Base-by-base conservation (phyloP, 108 stramenopile genomes). In the Cyclotella atomus region DNA sequence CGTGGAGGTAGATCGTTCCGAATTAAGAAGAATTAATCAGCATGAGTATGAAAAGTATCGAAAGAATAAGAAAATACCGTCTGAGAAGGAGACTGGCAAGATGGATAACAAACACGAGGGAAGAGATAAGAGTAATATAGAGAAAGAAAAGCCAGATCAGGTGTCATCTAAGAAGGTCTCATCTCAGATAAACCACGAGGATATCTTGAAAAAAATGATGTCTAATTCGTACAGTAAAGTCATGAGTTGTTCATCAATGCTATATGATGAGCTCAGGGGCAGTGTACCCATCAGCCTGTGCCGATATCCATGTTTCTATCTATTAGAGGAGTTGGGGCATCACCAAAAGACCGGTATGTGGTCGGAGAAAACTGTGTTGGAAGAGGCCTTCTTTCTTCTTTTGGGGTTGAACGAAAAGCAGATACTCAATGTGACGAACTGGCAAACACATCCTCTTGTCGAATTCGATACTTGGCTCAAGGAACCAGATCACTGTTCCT, bases 341-440 rank as follows among this genome's bases (percentile, higher is more conserved):
- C 67, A 68, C 33, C 67, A 49, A 36, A 23, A 3, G 15, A 68
- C 35, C 17, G 28, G 33, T 15, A 19, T 29, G 29, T 68, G 67
- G 67, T 23, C 50, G 1, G 67, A 68, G 53, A 35, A 34, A 23
- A 30, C 67, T 35, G 67, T 68, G 21, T 25, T 68, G 5, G 67
- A 68, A 35, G 67, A 68, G 33, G 20, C 35, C 33, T 68, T 68
- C 67, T 68, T 68, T 35, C 29, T 52, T 33, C 7, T 68, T 30
- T 36, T 33, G 20, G 52, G 49, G 1, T 24, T 68, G 14, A 16
- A 19, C 5, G 24, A 57, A 28, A 12, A 57, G 3, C 7, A 57
- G 5, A 46, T 52, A 3, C 21, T 16, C 15, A 34, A 54, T 0
- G 33, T 32, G n/a, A 28, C 19, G 29, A 4, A 16, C 19, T 55